These are phyloP conservation scores for Ambrosiella cleistominuta DNA, from an alignment of 2,329 filamentous ascomycete genomes.

Conservation along the genomic window DNA sequence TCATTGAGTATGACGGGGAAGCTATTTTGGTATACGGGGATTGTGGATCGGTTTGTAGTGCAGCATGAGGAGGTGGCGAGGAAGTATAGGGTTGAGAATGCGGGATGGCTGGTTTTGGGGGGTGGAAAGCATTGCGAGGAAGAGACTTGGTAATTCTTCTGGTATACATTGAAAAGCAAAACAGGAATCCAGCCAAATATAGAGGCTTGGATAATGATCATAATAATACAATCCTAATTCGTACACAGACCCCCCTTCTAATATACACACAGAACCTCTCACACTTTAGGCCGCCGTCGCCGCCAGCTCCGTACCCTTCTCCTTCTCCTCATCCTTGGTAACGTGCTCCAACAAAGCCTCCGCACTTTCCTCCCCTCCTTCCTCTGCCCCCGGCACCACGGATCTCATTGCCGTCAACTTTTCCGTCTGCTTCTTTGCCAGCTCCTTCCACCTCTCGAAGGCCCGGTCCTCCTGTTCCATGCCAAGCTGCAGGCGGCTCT, in stretches of 20 bases:
- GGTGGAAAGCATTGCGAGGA: not conserved
- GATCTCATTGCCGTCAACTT: conserved; percentile 24
- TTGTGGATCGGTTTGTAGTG: conserved; percentile 66
- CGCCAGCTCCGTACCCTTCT: too few relatives aligned
- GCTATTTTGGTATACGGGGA: conserved; percentile 42
- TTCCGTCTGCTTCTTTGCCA: conserved; percentile 41
- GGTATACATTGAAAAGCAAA: not conserved
- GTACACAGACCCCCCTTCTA: not conserved
- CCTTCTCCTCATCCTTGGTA: not conserved
- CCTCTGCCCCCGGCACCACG: conserved; percentile 17
- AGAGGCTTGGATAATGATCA: not conserved
- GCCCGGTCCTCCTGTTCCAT: conserved; percentile 65
- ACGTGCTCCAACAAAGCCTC: not conserved
- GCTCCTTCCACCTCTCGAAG: conserved; percentile 72
- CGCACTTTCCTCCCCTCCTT: not conserved
- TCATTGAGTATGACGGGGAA: conserved; percentile 71
- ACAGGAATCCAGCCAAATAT: not conserved
- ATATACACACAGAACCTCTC: not conserved
- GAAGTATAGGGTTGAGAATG: conserved; percentile 20
- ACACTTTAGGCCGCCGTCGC: not conserved
- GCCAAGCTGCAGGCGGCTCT: conserved; percentile 53
- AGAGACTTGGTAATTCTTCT: not conserved
- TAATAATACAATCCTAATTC: not conserved
- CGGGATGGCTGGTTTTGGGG: conserved; percentile 9
- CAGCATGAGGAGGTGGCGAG: conserved; percentile 55